phyloP scores from a whole-genome alignment of 306 rosid species.

The Luffa aegyptiaca region DNA sequence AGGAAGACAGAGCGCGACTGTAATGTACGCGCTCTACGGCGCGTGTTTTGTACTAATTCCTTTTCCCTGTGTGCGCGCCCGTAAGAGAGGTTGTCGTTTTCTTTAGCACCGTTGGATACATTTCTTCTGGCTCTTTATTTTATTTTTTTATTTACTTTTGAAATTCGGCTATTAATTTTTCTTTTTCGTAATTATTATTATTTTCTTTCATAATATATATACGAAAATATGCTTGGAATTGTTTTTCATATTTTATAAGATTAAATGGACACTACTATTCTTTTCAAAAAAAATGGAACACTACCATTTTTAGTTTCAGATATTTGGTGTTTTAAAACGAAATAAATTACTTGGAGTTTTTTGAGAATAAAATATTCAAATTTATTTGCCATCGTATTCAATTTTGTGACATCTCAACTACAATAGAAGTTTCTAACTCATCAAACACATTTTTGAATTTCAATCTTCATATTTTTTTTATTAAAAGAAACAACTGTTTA shows the following conservation, averaged over 20 bases:
- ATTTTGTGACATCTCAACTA: neutral
- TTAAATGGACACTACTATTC: neutral
- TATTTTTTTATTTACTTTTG: neutral
- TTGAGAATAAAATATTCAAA: neutral
- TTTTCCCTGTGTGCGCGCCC: neutral
- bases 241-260: neutral
- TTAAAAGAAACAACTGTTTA: no score
- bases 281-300: neutral
- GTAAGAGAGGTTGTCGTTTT: slow-evolving; percentile 1
- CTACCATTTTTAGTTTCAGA: neutral
- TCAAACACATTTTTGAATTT: neutral
- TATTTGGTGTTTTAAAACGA: neutral
- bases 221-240: neutral
- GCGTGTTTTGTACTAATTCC: neutral
- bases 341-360: neutral
- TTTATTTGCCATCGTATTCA: neutral
- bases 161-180: no score
- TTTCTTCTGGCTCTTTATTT: neutral
- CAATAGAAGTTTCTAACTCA: neutral
- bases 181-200: neutral
- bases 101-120: neutral
- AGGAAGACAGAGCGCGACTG: neutral
- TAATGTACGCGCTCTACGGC: neutral
- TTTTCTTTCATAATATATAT: neutral
- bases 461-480: no score